Evolutionary conservation across 495 filamentous ascomycete species (phyloP).

Genomic region (Daldinia decipiens): DNA sequence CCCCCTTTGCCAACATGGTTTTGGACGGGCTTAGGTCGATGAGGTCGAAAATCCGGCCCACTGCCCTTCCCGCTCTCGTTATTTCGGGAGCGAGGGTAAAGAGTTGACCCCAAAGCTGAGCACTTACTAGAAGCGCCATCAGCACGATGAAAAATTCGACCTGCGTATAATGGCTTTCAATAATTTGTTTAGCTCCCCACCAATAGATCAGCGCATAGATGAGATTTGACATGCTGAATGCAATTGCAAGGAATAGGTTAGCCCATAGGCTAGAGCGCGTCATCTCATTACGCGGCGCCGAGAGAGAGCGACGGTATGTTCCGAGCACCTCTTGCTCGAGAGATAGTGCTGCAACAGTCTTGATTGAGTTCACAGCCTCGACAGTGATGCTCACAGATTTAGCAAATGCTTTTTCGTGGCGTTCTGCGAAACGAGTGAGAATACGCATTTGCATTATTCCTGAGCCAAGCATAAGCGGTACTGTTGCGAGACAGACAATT

Average conservation of each 20-base stretch:
- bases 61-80: conserved; percentile 63
- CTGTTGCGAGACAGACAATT: conserved; percentile 62
- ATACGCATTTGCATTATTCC: conserved; percentile 66
- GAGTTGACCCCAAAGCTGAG: conserved; percentile 72
- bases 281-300: conserved; percentile 60
- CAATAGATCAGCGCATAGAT: conserved; percentile 75
- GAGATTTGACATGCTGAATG: conserved; percentile 62
- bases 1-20: conserved; percentile 20
- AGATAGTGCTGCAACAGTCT: conserved; percentile 64
- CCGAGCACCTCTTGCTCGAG: conserved; percentile 57
- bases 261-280: conserved; percentile 58
- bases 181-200: conserved; percentile 70
- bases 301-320: conserved; percentile 58
- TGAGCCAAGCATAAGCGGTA: conserved; percentile 65
- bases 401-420: conserved; percentile 65
- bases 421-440: conserved; percentile 66
- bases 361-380: conserved; percentile 63
- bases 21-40: conserved; percentile 57
- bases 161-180: conserved; percentile 64
- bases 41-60: conserved; percentile 58
- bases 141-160: conserved; percentile 75
- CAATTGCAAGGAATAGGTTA: conserved; percentile 64
- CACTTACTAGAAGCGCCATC: conserved; percentile 68
- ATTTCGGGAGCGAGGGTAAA: conserved; percentile 72
- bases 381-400: conserved; percentile 62